These are phyloP conservation scores for Zoysia japonica DNA, from an alignment of 176 grass and related monocot species.

Conservation along the genomic window DNA sequence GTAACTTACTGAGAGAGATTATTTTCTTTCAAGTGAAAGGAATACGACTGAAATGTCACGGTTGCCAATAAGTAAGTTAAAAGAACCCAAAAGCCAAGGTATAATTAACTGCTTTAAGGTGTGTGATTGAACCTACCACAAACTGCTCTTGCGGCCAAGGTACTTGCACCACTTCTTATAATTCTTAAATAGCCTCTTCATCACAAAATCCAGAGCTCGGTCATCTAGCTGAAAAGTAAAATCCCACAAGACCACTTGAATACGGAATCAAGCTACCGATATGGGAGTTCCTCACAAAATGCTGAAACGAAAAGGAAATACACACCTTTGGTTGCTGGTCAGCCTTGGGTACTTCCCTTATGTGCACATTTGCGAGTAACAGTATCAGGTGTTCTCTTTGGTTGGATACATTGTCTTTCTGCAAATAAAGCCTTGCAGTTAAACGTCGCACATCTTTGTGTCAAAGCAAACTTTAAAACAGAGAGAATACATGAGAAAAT, in stretches of 20 bases:
- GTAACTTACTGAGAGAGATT: background rate
- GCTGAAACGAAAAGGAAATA: background rate
- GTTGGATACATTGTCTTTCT: constrained; percentile 95
- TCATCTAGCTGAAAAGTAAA: constrained; percentile 67
- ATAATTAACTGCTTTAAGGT: background rate
- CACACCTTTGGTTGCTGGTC: constrained; percentile 83
- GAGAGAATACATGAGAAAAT: background rate
- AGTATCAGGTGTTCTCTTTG: constrained; percentile 97
- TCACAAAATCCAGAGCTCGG: constrained; percentile 60
- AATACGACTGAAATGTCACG: background rate
- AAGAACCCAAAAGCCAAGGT: background rate
- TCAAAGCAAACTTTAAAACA: background rate
- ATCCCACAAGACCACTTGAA: constrained; percentile 12
- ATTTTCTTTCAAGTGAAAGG: background rate
- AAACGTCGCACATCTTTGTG: background rate
- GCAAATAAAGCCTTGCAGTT: constrained; percentile 15
- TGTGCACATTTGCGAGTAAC: constrained; percentile 90
- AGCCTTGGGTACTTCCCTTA: constrained; percentile 68
- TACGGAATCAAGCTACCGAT: constrained; percentile 11
- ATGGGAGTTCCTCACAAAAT: background rate
- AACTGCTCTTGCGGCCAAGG: constrained; percentile 78
- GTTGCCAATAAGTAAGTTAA: background rate
- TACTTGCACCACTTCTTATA: constrained; percentile 97
- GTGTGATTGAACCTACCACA: constrained; percentile 57
- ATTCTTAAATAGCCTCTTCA: constrained; percentile 90